Percentiles rank a stretch among this genome's conserved stretches.
phyloP scores from a whole-genome alignment of 208 protist genomes.

The Wallacemonas sp. region DNA sequence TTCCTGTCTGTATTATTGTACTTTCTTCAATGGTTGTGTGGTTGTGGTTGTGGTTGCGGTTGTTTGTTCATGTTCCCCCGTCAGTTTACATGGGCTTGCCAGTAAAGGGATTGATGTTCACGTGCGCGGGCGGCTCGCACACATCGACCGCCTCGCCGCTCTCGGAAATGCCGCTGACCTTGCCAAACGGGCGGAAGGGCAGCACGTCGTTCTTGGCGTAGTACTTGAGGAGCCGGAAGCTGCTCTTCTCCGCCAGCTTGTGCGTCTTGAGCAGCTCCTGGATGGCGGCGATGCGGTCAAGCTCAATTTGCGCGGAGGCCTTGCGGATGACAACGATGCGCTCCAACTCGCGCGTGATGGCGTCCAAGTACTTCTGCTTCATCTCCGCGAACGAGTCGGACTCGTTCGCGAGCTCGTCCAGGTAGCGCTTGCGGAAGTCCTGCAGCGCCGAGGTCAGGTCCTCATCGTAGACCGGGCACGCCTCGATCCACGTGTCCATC shows the following conservation, averaged over 20 bases:
- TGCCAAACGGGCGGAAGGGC: constrained; percentile 79
- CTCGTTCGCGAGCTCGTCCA: constrained; percentile 58
- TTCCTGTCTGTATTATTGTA: too few relatives aligned
- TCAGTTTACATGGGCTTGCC: constrained; percentile 29
- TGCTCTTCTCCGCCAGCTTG: constrained; percentile 74
- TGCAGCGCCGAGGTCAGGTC: constrained; percentile 58
- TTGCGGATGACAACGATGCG: constrained; percentile 68
- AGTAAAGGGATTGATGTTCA: constrained; percentile 83
- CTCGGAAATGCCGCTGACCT: constrained; percentile 89
- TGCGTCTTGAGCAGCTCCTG: constrained; percentile 42
- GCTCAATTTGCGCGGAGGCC: constrained; percentile 45
- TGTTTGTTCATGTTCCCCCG: background rate
- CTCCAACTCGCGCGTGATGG: constrained; percentile 61
- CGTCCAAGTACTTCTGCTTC: constrained; percentile 39
- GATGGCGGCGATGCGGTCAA: constrained; percentile 59
- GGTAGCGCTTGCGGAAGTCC: constrained; percentile 65
- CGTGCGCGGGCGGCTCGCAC: constrained; percentile 74
- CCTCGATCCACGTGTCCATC: constrained; percentile 73
- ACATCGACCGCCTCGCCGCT: constrained; percentile 80
- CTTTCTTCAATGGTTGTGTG: background rate
- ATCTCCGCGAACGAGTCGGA: constrained; percentile 59
- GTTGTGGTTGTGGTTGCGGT: background rate
- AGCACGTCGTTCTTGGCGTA: constrained; percentile 84
- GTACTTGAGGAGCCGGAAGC: constrained; percentile 86
- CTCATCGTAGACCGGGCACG: constrained; percentile 81